Percentiles rank a stretch among this genome's conserved stretches.
phyloP scores from a whole-genome alignment of 257 asterid genomes.

The Fraxinus anomala region DNA sequence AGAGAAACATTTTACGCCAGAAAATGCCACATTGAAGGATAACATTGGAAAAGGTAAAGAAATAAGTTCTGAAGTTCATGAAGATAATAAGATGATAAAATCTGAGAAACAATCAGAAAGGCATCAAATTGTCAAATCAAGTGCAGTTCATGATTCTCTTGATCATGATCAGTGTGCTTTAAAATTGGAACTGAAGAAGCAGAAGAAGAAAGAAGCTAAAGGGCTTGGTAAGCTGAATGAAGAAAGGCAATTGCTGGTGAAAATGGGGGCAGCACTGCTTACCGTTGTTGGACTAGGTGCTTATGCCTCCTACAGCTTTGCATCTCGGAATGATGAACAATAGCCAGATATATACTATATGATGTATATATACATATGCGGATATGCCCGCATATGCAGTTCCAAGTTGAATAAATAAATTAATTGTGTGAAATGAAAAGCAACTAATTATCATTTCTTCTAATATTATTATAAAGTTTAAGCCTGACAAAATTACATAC shows the following conservation, averaged over 20 bases:
- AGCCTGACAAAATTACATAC: no score
- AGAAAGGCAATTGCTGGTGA: slow-evolving; percentile 65
- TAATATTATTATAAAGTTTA: no score
- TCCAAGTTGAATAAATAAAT: neutral
- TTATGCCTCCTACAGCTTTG: slow-evolving; percentile 47
- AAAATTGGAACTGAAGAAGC: slow-evolving; percentile 15
- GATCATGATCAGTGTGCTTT: slow-evolving; percentile 8
- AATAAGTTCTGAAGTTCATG: slow-evolving; percentile 24
- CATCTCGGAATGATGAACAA: slow-evolving; percentile 29
- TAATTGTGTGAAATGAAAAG: neutral
- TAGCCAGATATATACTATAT: slow-evolving; percentile 7
- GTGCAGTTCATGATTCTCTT: slow-evolving; percentile 13
- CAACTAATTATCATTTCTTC: neutral
- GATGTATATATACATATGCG: neutral
- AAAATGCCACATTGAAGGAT: neutral
- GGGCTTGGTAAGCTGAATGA: slow-evolving; percentile 46
- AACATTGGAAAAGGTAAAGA: slow-evolving; percentile 14
- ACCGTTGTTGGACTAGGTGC: slow-evolving; percentile 64
- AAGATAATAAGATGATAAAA: slow-evolving; percentile 15
- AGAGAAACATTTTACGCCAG: neutral
- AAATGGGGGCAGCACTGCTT: slow-evolving; percentile 65
- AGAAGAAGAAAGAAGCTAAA: slow-evolving; percentile 40
- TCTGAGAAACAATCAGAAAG: slow-evolving; percentile 26
- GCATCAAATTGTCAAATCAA: slow-evolving; percentile 15
- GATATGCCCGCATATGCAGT: neutral